Evolutionary conservation across 805 yeast species (phyloP).

Genomic region (Wickerhamiella musiphila): DNA sequence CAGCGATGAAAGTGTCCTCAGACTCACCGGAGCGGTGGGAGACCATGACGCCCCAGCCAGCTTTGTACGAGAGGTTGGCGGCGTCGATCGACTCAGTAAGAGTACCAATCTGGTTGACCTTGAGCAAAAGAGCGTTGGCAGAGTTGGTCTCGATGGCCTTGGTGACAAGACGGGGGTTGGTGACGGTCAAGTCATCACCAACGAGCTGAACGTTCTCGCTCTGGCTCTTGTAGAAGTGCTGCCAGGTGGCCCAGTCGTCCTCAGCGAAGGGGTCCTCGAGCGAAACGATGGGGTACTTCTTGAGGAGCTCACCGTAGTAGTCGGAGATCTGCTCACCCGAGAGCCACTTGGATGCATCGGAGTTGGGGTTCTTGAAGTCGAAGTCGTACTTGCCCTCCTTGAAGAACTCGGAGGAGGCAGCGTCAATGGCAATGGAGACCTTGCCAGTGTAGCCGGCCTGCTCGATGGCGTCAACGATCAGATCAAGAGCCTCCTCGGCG

Average conservation of each 20-base stretch:
- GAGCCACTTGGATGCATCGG: constrained; percentile 83
- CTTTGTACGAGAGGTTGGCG: constrained; percentile 85
- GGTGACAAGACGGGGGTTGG: constrained; percentile 89
- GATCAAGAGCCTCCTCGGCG: constrained; percentile 94
- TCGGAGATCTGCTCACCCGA: constrained; percentile 74
- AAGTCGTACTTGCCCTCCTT: constrained; percentile 92
- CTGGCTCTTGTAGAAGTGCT: constrained; percentile 48
- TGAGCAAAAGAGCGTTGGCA: constrained; percentile 84
- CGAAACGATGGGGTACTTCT: constrained; percentile 93
- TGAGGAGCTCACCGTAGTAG: constrained; percentile 61
- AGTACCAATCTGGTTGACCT: constrained; percentile 98
- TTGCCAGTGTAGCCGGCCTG: constrained; percentile 90
- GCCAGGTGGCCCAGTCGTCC: constrained; percentile 99
- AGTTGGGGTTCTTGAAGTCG: constrained; percentile 95
- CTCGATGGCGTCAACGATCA: constrained; percentile 77
- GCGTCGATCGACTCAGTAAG: constrained; percentile 92
- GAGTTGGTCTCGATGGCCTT: constrained; percentile 94
- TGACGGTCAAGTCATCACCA: constrained; percentile 96
- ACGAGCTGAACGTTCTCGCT: constrained; percentile 62
- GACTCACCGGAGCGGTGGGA: constrained; percentile 99
- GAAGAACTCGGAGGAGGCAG: constrained; percentile 96
- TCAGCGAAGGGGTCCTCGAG: constrained; percentile 98
- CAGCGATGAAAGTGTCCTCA: constrained; percentile 97
- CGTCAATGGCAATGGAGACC: constrained; percentile 84
- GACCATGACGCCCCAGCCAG: constrained; percentile 99